phyloP scores from a whole-genome alignment of 2,329 filamentous ascomycete genomes.

The Monosporascus sp. region DNA sequence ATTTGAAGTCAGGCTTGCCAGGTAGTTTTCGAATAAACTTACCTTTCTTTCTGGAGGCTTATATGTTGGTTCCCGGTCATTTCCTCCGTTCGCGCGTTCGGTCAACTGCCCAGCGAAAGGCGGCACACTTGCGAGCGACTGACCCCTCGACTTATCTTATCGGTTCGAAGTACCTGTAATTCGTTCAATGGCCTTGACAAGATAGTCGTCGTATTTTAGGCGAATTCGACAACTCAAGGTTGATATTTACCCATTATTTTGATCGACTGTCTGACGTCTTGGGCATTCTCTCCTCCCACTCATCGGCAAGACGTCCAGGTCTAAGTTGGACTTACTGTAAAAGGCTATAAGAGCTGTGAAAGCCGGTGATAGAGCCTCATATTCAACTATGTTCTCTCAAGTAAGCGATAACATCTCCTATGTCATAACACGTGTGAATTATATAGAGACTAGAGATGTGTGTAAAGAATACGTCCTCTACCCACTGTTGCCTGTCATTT shows the following conservation, averaged over 20 bases:
- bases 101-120: neutral
- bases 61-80: too few relatives aligned
- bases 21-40: neutral
- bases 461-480: too few relatives aligned
- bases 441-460: too few relatives aligned
- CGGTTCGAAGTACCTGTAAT: neutral
- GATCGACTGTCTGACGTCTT: too few relatives aligned
- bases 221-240: too few relatives aligned
- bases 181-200: neutral
- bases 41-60: too few relatives aligned
- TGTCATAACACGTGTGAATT: neutral
- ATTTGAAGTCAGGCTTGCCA: neutral
- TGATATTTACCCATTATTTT: too few relatives aligned
- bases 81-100: neutral
- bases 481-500: too few relatives aligned
- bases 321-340: neutral
- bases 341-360: neutral
- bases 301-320: too few relatives aligned
- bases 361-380: neutral
- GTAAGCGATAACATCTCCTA: constrained; percentile 3
- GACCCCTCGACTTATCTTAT: constrained; percentile 7
- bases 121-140: neutral
- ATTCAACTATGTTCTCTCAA: constrained; percentile 10
- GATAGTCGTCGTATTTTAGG: too few relatives aligned
- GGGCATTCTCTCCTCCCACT: too few relatives aligned